phyloP scores from a whole-genome alignment of 805 yeast genomes.

The Zygoascus tannicola region DNA sequence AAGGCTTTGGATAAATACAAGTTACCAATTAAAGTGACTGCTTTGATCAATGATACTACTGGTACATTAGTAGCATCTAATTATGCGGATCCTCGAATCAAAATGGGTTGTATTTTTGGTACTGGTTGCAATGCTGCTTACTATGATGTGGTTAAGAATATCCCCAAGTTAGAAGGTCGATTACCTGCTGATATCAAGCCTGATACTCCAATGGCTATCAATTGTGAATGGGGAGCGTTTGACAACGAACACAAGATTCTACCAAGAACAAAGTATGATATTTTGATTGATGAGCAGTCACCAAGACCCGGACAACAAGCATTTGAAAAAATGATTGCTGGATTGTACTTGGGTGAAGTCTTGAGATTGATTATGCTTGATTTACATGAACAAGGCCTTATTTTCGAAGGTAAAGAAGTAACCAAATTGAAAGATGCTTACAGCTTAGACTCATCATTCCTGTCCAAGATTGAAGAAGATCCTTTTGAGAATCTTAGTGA shows the following conservation, averaged over 20 bases:
- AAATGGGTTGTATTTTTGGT: constrained; percentile 94
- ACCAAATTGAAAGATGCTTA: constrained; percentile 52
- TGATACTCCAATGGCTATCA: constrained; percentile 81
- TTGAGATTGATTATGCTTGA: constrained; percentile 74
- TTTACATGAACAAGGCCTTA: constrained; percentile 49
- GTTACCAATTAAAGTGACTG: constrained; percentile 79
- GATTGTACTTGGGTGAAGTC: constrained; percentile 91
- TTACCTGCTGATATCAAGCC: constrained; percentile 52
- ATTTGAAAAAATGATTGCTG: constrained; percentile 96
- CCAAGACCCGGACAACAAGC: constrained; percentile 96
- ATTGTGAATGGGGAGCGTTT: constrained; percentile 97
- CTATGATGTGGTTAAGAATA: constrained; percentile 61
- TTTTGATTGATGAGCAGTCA: constrained; percentile 68
- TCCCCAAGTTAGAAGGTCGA: constrained; percentile 74
- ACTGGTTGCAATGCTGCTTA: constrained; percentile 98
- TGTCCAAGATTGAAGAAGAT: constrained; percentile 81
- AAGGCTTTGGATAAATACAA: constrained; percentile 51
- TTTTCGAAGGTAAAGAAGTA: constrained; percentile 65
- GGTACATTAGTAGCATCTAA: constrained; percentile 95
- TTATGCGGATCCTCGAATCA: constrained; percentile 80
- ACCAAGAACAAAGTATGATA: constrained; percentile 87
- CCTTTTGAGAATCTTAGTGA: constrained; percentile 75
- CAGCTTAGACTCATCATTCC: constrained; percentile 81
- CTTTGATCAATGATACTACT: constrained; percentile 92
- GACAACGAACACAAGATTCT: constrained; percentile 78